Evolutionary conservation across 106 monocot genomes (phyloP), one percentile per base, ranked within the genome.

Genomic region (Ottelia alismoides): DNA sequence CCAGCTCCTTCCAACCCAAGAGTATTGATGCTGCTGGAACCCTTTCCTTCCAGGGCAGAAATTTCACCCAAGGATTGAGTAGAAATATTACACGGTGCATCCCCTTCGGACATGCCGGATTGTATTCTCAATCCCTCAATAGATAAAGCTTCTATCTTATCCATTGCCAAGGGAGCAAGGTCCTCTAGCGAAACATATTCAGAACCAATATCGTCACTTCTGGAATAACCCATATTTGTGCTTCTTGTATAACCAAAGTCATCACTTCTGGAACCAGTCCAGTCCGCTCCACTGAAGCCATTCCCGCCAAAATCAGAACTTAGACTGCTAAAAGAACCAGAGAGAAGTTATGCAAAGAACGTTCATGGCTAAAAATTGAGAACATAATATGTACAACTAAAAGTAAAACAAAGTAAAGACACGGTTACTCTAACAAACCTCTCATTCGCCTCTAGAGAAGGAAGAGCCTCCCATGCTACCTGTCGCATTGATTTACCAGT

Each of bases 161-260:
- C 90, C 85, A 98, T 98, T 20, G 98, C 98, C 60, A 82, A 63
- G 25, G 98, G 98, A 59, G 98, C 85, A 65, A 98, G 90, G 69
- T 98, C 85, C 73, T 98, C 85, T 21, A 98, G 69, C 11, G 90
- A 90, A 28, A 98, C 90, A 65, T 82, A 98, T 44, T 98, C 84
- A 23, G 72, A 71, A 11, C 52, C 65, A 21, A 31, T 43, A 2
- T 78, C 84, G 17, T 26, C 45, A 26, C 27, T 17, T 51, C 67
- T 69, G 0, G 67, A 73, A 54, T 73, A 68, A 57, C 55, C 18
- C 31, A 49, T 25, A 31, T 28, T 47, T 61, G 69, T 76, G 25
- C 40, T 16, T 43, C 16, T 43, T 43, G 40, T 16, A 7, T 43
- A 43, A 6, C 40, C 40, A 7, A 7, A 7, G 6, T 43, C 40